Percentiles rank a stretch among this genome's conserved stretches.
These are phyloP conservation scores for Phaeophleospora eucalypticola DNA, from an alignment of 2,329 filamentous ascomycete species.

Conservation along the genomic window DNA sequence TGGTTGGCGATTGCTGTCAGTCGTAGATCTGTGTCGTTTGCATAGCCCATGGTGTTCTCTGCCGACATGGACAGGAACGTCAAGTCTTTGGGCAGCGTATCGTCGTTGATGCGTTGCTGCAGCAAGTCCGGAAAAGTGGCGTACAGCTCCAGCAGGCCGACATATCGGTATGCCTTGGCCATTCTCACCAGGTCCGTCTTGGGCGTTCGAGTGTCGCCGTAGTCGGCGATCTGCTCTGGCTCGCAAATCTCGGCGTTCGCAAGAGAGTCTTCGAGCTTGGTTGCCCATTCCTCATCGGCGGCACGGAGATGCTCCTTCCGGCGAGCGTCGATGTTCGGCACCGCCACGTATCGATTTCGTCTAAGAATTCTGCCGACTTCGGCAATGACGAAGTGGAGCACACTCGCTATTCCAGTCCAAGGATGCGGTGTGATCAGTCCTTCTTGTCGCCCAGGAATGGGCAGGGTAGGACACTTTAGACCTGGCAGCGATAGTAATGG, in stretches of 20 bases:
- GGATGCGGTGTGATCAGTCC: conserved; percentile 40
- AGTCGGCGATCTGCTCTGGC: conserved; percentile 46
- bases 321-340: background rate
- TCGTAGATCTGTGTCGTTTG: conserved; percentile 34
- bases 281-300: conserved; percentile 35
- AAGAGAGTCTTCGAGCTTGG: conserved; percentile 46
- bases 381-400: conserved; percentile 43
- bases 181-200: conserved; percentile 51
- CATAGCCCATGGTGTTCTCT: conserved; percentile 7
- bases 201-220: conserved; percentile 51
- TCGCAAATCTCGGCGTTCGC: conserved; percentile 45
- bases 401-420: conserved; percentile 47
- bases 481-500: conserved; percentile 35
- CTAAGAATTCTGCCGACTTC: conserved; percentile 40
- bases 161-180: conserved; percentile 51
- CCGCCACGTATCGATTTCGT: conserved; percentile 13
- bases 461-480: conserved; percentile 25
- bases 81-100: background rate
- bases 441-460: conserved; percentile 23
- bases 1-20: conserved; percentile 50
- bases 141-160: conserved; percentile 53
- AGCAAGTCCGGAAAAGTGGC: conserved; percentile 47
- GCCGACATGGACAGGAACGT: background rate
- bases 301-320: background rate
- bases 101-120: conserved; percentile 4